A percentile compares a stretch with the other conserved stretches of the same genome.
Evolutionary conservation across 441 rosid species (phyloP).

Genomic region (Croton laevigatus): DNA sequence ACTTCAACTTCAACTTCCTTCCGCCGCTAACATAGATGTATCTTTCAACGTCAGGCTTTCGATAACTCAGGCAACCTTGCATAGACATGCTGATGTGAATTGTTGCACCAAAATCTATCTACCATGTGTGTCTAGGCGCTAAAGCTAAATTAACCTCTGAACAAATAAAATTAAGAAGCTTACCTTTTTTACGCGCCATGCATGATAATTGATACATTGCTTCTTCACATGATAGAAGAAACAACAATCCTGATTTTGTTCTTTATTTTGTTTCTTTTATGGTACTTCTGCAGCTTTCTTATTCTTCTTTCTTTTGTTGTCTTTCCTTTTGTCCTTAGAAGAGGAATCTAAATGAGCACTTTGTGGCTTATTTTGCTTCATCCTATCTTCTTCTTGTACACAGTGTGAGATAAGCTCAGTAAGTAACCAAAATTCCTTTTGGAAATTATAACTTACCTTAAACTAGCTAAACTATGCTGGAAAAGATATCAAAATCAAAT

Average conservation of each 20-base stretch:
- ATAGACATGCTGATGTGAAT: neutral
- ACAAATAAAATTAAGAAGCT: neutral
- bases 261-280: neutral
- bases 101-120: neutral
- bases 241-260: neutral
- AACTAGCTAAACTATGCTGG: neutral
- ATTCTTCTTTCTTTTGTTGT: neutral
- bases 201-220: neutral
- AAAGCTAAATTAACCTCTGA: neutral
- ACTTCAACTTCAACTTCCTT: no score
- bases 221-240: neutral
- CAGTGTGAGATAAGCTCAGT: neutral
- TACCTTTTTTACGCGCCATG: neutral
- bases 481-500: neutral
- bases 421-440: neutral
- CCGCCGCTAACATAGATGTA: no score
- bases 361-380: neutral
- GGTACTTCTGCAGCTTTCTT: neutral
- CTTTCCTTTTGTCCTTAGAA: neutral
- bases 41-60: neutral
- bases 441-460: neutral
- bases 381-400: neutral
- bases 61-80: neutral
- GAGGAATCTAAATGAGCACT: neutral
- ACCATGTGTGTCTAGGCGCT: neutral